Evolutionary conservation across 257 asterid species (phyloP).

Genomic region (Perilla frutescens): DNA sequence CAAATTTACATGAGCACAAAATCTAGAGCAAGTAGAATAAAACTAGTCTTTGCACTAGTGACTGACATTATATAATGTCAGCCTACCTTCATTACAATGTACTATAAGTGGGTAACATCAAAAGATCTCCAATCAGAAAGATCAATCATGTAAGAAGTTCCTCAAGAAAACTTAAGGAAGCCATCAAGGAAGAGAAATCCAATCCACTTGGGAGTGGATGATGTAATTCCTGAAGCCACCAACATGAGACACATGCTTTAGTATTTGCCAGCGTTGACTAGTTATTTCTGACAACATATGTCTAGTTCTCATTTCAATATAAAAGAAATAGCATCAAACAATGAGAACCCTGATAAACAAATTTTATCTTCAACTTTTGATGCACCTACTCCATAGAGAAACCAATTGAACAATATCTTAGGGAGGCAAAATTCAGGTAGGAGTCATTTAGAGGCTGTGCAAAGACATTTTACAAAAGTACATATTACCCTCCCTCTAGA

Average conservation of each 20-base stretch:
- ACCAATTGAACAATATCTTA: not conserved
- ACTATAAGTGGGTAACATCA: not conserved
- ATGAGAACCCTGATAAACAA: too few species aligned
- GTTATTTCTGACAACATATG: not conserved
- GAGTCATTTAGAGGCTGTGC: not conserved
- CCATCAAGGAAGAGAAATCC: conserved; percentile 22
- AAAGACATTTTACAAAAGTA: not conserved
- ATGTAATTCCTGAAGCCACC: not conserved
- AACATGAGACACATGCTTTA: too few species aligned
- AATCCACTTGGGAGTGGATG: conserved; percentile 23
- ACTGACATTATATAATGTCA: not conserved
- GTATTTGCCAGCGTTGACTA: conserved; percentile 3
- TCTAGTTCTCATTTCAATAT: too few species aligned
- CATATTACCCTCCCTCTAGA: not conserved
- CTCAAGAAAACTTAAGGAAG: not conserved
- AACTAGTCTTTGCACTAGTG: not conserved
- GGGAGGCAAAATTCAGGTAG: not conserved
- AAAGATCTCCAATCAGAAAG: conserved; percentile 18
- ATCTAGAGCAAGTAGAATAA: conserved; percentile 20
- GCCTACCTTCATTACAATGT: conserved; percentile 16
- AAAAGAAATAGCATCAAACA: too few species aligned
- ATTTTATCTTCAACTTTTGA: not conserved
- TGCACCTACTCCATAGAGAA: not conserved
- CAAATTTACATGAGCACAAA: conserved; percentile 21
- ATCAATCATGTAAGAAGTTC: not conserved